Base-by-base conservation (phyloP, 2,329 filamentous ascomycete genomes). In the Monilinia aucupariae region DNA sequence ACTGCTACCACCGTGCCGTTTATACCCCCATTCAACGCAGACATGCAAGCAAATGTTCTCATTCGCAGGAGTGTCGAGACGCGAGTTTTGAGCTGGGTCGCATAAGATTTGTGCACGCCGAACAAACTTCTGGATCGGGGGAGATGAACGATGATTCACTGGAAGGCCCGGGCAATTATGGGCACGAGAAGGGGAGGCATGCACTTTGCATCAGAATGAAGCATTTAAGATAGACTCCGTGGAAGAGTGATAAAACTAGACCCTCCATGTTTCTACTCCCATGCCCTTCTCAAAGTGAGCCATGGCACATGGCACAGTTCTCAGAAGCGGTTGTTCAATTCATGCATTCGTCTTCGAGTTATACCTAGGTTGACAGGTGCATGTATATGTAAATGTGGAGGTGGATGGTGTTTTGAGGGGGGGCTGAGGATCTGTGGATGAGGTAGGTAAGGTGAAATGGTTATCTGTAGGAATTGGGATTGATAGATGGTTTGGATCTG, bases 21-120 rank as follows among this genome's bases (percentile, higher is more conserved):
- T 80, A 80, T 64, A 79, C 79, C 0, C 71, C 74, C n/a, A 62
- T 71, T 74, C 64, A 80, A 80, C 64, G 78, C 79, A 1, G 68
- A 68, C 8, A 72, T 78, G 5, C 78, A 79, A 68, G 75, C 75
- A 1, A 72, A 73, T 37, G 76, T 78, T 3, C 65, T 79, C 62
- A 69, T 66, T 3, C 48, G 71, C 48, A 64, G 68, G 4, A 64
- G 55, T 45, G 62, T 65, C 20, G 32, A 49, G 10, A 48, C 12
- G 27, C 30, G 48, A 22, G 9, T 34, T 20, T 17, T 17, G 17
- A 27, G 17, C n/a, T 30, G 27, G 32, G 63, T 37, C 4, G 10
- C 52, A 13, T 53, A n/a, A 25, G 48, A 32, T 27, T 37, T 22
- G 39, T 74, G 59, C 69, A 60, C 41, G 64, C 66, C 61, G 64